A percentile compares a stretch with the other conserved stretches of the same genome.
These are phyloP conservation scores for Oemleria cerasiformis DNA, from an alignment of 306 rosid genomes.

Conservation along the genomic window DNA sequence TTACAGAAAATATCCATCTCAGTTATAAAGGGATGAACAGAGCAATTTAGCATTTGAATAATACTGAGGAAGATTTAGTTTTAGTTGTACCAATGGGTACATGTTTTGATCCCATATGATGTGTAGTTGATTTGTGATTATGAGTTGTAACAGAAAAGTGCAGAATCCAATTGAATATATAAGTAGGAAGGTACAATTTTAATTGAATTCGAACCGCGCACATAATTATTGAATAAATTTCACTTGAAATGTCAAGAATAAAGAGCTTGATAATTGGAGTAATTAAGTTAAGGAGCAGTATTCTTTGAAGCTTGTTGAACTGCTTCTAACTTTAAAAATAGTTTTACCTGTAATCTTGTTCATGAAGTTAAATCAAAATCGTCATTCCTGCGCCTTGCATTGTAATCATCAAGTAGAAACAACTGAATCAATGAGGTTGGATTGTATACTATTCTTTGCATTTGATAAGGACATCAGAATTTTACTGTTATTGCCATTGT, in stretches of 20 bases:
- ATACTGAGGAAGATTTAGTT: too few species aligned
- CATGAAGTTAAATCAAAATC: too few species aligned
- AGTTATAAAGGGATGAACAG: neutral
- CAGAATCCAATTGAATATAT: too few species aligned
- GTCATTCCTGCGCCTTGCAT: too few species aligned
- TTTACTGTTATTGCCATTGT: too few species aligned
- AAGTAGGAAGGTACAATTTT: neutral
- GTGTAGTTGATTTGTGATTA: neutral
- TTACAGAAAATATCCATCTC: neutral
- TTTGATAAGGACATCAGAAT: too few species aligned
- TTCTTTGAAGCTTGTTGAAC: neutral
- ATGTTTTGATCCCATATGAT: neutral
- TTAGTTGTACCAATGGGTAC: neutral
- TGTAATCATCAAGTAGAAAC: too few species aligned
- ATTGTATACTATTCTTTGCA: too few species aligned
- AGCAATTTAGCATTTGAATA: neutral
- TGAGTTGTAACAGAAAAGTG: neutral
- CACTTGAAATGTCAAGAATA: neutral
- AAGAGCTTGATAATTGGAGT: neutral
- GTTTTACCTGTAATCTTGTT: too few species aligned
- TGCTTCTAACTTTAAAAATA: too few species aligned
- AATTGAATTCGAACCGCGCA: neutral
- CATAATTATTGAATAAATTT: neutral
- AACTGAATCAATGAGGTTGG: too few species aligned
- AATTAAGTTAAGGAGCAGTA: neutral